A percentile compares a stretch with the other conserved stretches of the same genome.
Evolutionary conservation across 148 eudicot genomes (phyloP).

Genomic region (Rheum nobile): DNA sequence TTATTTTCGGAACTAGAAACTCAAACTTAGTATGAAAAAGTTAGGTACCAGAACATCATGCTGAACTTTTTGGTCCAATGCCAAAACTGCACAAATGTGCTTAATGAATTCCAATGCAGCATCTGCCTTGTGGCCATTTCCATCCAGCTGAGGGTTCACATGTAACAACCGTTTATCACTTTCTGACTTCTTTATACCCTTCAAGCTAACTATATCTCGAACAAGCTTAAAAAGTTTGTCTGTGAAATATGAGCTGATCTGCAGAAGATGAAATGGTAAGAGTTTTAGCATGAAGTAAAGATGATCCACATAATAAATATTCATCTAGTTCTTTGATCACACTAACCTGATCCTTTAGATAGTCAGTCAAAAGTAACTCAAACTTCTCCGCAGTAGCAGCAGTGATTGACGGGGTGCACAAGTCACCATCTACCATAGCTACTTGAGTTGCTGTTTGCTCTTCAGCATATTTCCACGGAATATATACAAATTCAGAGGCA

Average conservation of each 20-base stretch:
- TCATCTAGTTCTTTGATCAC: not conserved
- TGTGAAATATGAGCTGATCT: constrained; percentile 71
- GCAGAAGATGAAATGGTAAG: constrained; percentile 18
- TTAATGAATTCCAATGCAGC: constrained; percentile 77
- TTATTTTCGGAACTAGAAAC: not conserved
- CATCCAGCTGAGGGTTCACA: constrained; percentile 23
- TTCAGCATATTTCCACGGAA: constrained; percentile 74
- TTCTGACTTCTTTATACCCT: constrained; percentile 33
- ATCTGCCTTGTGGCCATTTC: constrained; percentile 33
- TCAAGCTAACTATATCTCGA: constrained; percentile 48
- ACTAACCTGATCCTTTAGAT: constrained; percentile 69
- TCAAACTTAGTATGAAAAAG: not conserved
- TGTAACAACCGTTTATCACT: constrained; percentile 21
- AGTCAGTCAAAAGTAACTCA: constrained; percentile 43
- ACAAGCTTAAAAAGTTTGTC: constrained; percentile 63
- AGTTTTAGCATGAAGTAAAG: not conserved
- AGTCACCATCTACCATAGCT: constrained; percentile 35
- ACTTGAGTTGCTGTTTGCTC: constrained; percentile 45
- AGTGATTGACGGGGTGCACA: constrained; percentile 86
- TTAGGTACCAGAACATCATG: constrained; percentile 80
- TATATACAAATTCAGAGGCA: constrained; percentile 80
- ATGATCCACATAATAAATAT: not conserved
- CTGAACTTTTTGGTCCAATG: constrained; percentile 82
- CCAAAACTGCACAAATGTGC: constrained; percentile 83
- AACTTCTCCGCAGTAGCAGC: constrained; percentile 73